Conservation (phyloP, 805 yeast genomes). For the Metschnikowia koreensis region DNA sequence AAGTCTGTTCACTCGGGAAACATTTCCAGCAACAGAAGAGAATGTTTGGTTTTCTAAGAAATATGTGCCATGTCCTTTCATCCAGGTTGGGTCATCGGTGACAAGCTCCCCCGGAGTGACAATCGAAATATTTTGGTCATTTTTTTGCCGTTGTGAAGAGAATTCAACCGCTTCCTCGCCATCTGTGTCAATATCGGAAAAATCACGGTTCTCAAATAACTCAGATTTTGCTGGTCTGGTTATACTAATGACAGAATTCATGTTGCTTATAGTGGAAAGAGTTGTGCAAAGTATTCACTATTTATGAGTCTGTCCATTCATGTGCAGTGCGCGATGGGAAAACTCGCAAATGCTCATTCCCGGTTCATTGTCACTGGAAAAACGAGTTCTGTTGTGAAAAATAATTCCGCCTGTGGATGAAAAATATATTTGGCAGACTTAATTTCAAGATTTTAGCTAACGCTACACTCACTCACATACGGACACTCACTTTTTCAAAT, state of each 20-base stretch:
- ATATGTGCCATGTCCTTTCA: slow-evolving; percentile 98
- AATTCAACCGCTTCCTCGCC: slow-evolving; percentile 16
- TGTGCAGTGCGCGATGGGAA: slow-evolving; percentile 17
- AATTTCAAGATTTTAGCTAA: too few relatives aligned
- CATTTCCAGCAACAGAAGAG: slow-evolving; percentile 90
- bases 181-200: slow-evolving; percentile 33
- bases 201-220: slow-evolving; percentile 39
- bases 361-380: background rate
- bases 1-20: slow-evolving; percentile 80
- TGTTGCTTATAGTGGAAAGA: background rate
- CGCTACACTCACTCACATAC: slow-evolving; percentile 1
- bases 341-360: background rate
- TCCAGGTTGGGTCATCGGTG: slow-evolving; percentile 96
- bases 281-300: background rate
- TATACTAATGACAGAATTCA: slow-evolving; percentile 33
- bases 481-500: slow-evolving; percentile 13
- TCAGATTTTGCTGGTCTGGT: slow-evolving; percentile 26
- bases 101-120: slow-evolving; percentile 96
- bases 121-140: slow-evolving; percentile 31
- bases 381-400: background rate
- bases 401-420: background rate
- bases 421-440: background rate
- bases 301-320: background rate
- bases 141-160: slow-evolving; percentile 11
- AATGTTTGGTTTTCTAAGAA: slow-evolving; percentile 70